Evolutionary conservation across 1,139 yeast species (phyloP).

Genomic region (Nadsonia commutata): DNA sequence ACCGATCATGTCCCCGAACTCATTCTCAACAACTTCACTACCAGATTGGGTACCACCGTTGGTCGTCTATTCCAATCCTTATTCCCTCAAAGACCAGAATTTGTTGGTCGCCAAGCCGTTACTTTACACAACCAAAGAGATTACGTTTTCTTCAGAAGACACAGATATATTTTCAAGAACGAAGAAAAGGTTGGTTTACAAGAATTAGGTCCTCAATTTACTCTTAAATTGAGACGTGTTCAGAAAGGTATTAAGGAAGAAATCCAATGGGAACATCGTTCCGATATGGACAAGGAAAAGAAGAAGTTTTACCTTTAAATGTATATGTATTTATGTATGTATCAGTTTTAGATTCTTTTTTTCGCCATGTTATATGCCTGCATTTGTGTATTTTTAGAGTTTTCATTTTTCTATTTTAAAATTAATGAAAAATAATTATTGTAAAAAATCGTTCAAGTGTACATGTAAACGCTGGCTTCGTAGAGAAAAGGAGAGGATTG

Average conservation of each 20-base stretch:
- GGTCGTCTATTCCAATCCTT: slow-evolving; percentile 83
- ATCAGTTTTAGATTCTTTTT: background rate
- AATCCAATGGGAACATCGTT: slow-evolving; percentile 89
- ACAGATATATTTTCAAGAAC: slow-evolving; percentile 75
- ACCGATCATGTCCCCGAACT: slow-evolving; percentile 87
- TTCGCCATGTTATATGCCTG: background rate
- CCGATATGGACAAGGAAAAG: slow-evolving; percentile 94
- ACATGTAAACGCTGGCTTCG: too few relatives aligned
- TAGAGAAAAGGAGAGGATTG: too few relatives aligned
- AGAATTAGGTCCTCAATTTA: slow-evolving; percentile 93
- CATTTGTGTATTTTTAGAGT: background rate
- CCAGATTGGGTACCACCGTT: slow-evolving; percentile 83
- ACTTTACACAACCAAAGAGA: slow-evolving; percentile 95
- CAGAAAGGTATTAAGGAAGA: slow-evolving; percentile 89
- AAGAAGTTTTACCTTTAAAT: slow-evolving; percentile 67
- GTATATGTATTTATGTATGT: background rate
- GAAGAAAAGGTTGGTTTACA: slow-evolving; percentile 90
- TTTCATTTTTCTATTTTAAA: background rate
- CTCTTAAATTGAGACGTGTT: slow-evolving; percentile 70
- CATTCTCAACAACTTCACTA: slow-evolving; percentile 77
- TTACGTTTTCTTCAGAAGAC: slow-evolving; percentile 87
- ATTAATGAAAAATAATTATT: background rate
- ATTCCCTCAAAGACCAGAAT: slow-evolving; percentile 84
- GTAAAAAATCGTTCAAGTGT: too few relatives aligned
- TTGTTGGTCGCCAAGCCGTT: slow-evolving; percentile 89